These are phyloP conservation scores for Neoscytalidium dimidiatum DNA, from an alignment of 2,329 filamentous ascomycete species.

Conservation along the genomic window DNA sequence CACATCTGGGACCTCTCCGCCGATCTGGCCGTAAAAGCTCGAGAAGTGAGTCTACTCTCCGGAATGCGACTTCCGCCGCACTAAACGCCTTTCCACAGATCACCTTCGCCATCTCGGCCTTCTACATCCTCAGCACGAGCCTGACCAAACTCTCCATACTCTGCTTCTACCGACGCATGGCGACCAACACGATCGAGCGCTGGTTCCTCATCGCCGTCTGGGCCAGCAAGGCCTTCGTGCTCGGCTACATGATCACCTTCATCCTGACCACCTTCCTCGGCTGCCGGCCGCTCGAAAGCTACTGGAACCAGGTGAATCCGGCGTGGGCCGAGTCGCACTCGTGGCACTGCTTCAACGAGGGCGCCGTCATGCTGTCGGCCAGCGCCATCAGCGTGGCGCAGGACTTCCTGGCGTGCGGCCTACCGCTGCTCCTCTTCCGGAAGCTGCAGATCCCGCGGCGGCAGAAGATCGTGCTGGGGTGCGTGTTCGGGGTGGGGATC, in stretches of 20 bases:
- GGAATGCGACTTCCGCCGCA: background rate
- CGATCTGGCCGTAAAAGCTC: background rate
- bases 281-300: conserved; percentile 42
- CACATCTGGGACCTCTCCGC: conserved; percentile 1
- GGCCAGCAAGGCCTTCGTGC: conserved; percentile 41
- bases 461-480: conserved; percentile 48
- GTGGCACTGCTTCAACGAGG: conserved; percentile 41
- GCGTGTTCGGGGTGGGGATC: conserved; percentile 46
- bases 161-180: conserved; percentile 46
- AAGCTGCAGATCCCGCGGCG: conserved; percentile 43
- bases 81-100: background rate
- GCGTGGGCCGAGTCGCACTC: conserved; percentile 32
- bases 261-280: conserved; percentile 36
- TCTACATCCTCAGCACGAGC: conserved; percentile 31
- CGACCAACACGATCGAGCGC: conserved; percentile 34
- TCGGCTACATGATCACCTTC: conserved; percentile 42
- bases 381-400: conserved; percentile 41
- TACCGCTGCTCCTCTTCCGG: conserved; percentile 48
- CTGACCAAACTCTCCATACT: conserved; percentile 38
- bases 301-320: conserved; percentile 41
- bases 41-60: background rate
- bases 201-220: conserved; percentile 42
- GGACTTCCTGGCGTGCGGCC: conserved; percentile 42
- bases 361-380: conserved; percentile 38
- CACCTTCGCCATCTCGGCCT: conserved; percentile 28